Percentiles rank a stretch among this genome's conserved stretches.
phyloP scores from a whole-genome alignment of 345 rosid species.

The Kernera saxatilis region DNA sequence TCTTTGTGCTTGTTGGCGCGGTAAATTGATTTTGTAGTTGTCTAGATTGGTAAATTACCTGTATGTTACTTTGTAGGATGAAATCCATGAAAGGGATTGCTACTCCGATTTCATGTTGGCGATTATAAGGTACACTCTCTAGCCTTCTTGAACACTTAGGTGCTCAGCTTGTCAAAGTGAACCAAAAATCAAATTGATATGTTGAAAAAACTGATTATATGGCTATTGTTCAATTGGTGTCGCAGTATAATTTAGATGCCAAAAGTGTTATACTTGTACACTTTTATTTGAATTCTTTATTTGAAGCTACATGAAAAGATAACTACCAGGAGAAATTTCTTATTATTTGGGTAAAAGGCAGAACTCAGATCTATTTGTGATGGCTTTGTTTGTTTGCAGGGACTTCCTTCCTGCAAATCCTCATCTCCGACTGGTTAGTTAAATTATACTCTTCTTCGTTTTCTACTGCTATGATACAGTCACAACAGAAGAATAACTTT shows the following conservation, averaged over 20 bases:
- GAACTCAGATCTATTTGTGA: conserved; percentile 1
- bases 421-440: conserved; percentile 89
- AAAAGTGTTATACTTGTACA: neutral
- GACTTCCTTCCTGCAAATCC: conserved; percentile 80
- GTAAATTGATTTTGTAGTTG: conserved; percentile 9
- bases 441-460: neutral
- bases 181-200: neutral
- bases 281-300: neutral
- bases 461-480: neutral
- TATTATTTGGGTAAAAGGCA: neutral
- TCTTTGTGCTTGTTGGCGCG: neutral
- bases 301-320: neutral
- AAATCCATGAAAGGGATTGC: conserved; percentile 96
- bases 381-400: conserved; percentile 50
- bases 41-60: conserved; percentile 16
- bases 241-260: neutral
- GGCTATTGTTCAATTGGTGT: neutral
- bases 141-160: conserved; percentile 4
- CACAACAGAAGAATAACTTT: neutral
- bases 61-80: conserved; percentile 62
- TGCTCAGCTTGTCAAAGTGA: conserved; percentile 4
- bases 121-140: conserved; percentile 63
- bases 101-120: conserved; percentile 91
- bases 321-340: neutral
- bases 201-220: neutral